These are phyloP conservation scores for Pinus taeda DNA, from an alignment of 75 land plant species.

Conservation along the genomic window DNA sequence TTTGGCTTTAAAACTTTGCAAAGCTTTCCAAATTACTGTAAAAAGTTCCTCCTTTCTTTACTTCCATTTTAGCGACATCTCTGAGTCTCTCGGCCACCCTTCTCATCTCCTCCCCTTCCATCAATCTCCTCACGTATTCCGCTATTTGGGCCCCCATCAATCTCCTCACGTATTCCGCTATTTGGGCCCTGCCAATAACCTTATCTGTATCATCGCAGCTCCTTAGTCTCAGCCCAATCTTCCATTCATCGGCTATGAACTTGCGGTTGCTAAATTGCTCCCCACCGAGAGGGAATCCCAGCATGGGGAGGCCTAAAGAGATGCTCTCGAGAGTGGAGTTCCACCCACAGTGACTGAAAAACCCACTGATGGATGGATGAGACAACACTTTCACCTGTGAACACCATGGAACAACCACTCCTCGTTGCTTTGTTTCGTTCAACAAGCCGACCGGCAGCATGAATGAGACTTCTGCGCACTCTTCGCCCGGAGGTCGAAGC, in stretches of 20 bases:
- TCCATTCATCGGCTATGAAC: not conserved
- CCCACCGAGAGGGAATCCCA: slow-evolving; percentile 7
- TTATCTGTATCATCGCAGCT: not conserved
- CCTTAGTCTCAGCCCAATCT: not conserved
- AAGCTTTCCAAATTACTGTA: not conserved
- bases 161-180: not conserved
- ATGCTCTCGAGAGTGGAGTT: slow-evolving; percentile 6
- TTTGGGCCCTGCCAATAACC: not conserved
- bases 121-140: not conserved
- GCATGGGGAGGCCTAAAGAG: slow-evolving; percentile 21
- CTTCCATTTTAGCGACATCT: too few species aligned
- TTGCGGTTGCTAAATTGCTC: slow-evolving; percentile 13
- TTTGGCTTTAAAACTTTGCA: not conserved
- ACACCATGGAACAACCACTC: slow-evolving; percentile 5
- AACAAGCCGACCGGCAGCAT: slow-evolving; percentile 1
- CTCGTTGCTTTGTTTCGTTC: slow-evolving; percentile 5
- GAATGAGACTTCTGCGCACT: not conserved
- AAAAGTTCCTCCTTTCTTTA: not conserved
- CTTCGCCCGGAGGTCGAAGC: not conserved
- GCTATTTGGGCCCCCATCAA: not conserved
- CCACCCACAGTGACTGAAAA: too few species aligned
- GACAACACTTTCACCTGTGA: not conserved
- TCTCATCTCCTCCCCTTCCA: not conserved
- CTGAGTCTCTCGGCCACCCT: not conserved
- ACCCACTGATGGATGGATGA: too few species aligned